phyloP scores from a whole-genome alignment of 768 basidiomycete species.

The Tulasnella sp. region DNA sequence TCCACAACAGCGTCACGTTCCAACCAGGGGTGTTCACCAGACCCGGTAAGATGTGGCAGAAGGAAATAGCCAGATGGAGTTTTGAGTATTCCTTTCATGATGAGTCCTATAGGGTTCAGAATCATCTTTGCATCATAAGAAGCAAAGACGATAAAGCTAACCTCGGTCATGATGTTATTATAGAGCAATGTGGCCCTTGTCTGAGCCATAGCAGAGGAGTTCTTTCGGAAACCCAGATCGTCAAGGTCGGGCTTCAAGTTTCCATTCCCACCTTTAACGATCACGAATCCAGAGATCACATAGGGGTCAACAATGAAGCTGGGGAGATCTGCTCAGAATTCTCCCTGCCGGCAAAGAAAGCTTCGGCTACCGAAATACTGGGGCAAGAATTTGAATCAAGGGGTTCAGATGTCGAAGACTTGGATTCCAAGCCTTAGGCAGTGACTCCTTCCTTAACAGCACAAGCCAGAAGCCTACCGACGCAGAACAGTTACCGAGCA shows the following conservation, averaged over 20 bases:
- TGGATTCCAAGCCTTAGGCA: no score
- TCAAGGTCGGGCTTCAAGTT: neutral
- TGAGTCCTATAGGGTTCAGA: neutral
- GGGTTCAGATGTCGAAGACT: no score
- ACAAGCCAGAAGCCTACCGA: no score
- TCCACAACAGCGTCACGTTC: neutral
- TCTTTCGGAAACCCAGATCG: slow-evolving; percentile 27
- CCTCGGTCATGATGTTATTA: slow-evolving; percentile 23
- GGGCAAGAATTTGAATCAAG: no score
- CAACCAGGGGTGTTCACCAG: neutral
- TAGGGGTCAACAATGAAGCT: no score
- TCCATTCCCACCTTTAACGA: neutral
- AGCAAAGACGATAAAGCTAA: neutral
- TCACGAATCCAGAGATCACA: no score
- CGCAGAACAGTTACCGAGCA: no score
- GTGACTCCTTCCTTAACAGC: no score
- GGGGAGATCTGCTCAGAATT: no score
- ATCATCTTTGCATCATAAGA: no score
- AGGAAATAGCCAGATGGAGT: neutral
- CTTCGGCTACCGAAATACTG: no score
- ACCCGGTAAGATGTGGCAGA: neutral
- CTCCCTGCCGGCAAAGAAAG: no score
- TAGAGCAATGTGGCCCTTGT: neutral
- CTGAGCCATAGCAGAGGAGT: neutral
- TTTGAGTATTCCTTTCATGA: neutral